These are phyloP conservation scores for Ogataea hybrid DNA, from an alignment of 1,139 yeast species.

Conservation along the genomic window DNA sequence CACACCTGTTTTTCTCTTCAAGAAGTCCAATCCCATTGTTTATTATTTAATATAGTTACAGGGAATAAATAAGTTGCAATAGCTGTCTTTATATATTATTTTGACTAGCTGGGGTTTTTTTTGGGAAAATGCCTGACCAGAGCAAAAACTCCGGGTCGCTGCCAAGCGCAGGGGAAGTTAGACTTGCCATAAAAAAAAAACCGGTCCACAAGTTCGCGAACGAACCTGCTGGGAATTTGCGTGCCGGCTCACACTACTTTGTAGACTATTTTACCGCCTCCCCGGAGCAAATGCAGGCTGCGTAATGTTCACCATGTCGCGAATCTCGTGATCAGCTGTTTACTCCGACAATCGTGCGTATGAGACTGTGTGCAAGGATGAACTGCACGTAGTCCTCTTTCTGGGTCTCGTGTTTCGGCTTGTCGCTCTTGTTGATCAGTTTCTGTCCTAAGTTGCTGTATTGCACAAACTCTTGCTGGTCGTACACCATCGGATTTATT, in stretches of 20 bases:
- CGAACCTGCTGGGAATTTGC: conserved; percentile 2
- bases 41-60: conserved; percentile 1
- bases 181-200: conserved; percentile 6
- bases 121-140: conserved; percentile 5
- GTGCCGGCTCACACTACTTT: conserved; percentile 1
- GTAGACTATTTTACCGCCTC: conserved; percentile 7
- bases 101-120: conserved; percentile 1
- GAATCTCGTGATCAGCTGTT: conserved; percentile 10
- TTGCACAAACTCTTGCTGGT: conserved; percentile 21
- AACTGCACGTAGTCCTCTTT: conserved; percentile 12
- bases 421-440: conserved; percentile 10
- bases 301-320: background rate
- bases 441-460: conserved; percentile 21
- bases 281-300: background rate
- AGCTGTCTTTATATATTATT: conserved; percentile 6
- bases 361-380: conserved; percentile 16
- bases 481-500: conserved; percentile 24
- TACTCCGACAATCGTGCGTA: conserved; percentile 12
- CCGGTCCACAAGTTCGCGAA: conserved; percentile 3
- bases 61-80: conserved; percentile 2
- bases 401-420: background rate
- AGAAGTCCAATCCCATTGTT: conserved; percentile 39
- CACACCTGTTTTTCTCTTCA: conserved; percentile 93
- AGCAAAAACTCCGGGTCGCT: conserved; percentile 23
- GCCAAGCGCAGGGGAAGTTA: conserved; percentile 14